These are phyloP conservation scores for Wickerhamomyces bovis DNA, from an alignment of 805 yeast species.

Conservation along the genomic window DNA sequence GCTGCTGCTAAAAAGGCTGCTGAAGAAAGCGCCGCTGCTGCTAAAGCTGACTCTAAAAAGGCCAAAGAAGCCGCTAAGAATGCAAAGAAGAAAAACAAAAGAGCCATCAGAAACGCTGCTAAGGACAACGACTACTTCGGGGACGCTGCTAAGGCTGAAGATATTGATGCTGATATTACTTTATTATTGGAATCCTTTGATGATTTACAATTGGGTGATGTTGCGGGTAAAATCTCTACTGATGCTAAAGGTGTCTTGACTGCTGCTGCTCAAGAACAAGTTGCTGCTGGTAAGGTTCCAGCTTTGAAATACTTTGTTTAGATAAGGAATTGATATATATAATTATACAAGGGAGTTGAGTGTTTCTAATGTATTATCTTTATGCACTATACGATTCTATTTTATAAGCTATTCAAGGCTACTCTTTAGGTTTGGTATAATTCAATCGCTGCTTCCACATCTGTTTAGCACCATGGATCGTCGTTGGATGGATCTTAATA, in stretches of 20 bases:
- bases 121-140: slow-evolving; percentile 86
- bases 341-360: too few species aligned
- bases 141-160: slow-evolving; percentile 59
- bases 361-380: too few species aligned
- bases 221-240: slow-evolving; percentile 60
- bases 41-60: slow-evolving; percentile 80
- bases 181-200: slow-evolving; percentile 72
- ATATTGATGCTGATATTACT: slow-evolving; percentile 75
- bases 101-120: slow-evolving; percentile 72
- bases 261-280: slow-evolving; percentile 48
- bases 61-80: slow-evolving; percentile 89
- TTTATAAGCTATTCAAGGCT: too few species aligned
- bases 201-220: slow-evolving; percentile 70
- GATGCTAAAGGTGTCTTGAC: slow-evolving; percentile 53
- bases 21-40: slow-evolving; percentile 57
- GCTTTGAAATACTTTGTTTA: slow-evolving; percentile 48
- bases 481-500: slow-evolving; percentile 23
- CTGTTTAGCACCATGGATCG: slow-evolving; percentile 17
- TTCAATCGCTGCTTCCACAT: slow-evolving; percentile 22
- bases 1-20: slow-evolving; percentile 75
- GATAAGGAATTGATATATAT: background rate
- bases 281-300: slow-evolving; percentile 49
- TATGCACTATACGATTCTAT: too few species aligned
- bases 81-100: slow-evolving; percentile 94
- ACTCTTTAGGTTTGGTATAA: background rate